Percentiles rank a stretch among this genome's conserved stretches.
These are phyloP conservation scores for Pontederia crassipes DNA, from an alignment of 176 grass and related monocot species.

Conservation along the genomic window DNA sequence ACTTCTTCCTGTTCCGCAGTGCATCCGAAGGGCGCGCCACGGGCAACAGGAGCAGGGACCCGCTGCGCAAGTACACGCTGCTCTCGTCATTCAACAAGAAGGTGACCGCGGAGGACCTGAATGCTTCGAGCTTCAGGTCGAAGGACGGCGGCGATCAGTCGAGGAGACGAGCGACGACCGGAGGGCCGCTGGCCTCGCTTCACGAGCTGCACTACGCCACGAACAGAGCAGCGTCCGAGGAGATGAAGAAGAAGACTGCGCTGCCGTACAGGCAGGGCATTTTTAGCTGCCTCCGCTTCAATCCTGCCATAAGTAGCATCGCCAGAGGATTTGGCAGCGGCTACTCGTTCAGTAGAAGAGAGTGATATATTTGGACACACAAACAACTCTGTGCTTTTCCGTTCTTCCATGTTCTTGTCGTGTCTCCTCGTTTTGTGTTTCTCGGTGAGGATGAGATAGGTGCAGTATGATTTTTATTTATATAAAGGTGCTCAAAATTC, in stretches of 20 bases:
- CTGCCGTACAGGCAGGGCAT: conserved; percentile 23
- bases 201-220: not conserved
- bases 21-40: conserved; percentile 23
- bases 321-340: conserved; percentile 24
- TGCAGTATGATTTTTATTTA: no score
- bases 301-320: conserved; percentile 44
- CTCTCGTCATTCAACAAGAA: conserved; percentile 18
- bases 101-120: not conserved
- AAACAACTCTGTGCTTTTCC: no score
- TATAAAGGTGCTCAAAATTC: no score
- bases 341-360: not conserved
- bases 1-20: conserved; percentile 82
- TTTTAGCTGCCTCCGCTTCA: conserved; percentile 49
- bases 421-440: no score
- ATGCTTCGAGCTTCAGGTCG: not conserved
- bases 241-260: conserved; percentile 6
- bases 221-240: conserved; percentile 16
- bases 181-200: not conserved
- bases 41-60: conserved; percentile 43
- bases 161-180: not conserved
- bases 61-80: conserved; percentile 43
- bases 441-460: no score
- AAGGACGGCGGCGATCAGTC: conserved; percentile 11
- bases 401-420: no score
- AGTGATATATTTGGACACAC: not conserved